These are phyloP conservation scores for Phytophthora uliginosa DNA, from an alignment of 352 stramenopile genomes.

Conservation along the genomic window DNA sequence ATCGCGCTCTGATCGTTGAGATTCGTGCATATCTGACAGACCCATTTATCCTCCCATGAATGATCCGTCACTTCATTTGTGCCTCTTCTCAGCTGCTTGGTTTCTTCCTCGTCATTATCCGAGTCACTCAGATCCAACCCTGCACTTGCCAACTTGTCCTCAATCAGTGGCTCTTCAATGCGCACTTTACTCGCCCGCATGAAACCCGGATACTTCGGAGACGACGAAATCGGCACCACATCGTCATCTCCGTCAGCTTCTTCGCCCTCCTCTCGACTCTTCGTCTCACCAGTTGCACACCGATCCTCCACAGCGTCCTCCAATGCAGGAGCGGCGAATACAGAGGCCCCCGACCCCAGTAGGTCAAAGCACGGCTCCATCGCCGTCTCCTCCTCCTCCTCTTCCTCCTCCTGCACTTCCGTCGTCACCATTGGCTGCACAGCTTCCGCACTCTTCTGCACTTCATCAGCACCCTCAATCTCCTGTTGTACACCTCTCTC, in stretches of 20 bases:
- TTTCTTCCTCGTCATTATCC: constrained; percentile 43
- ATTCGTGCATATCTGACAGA: constrained; percentile 42
- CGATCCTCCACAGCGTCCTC: constrained; percentile 5
- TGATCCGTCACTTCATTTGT: constrained; percentile 13
- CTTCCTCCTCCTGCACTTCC: constrained; percentile 9
- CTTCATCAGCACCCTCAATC: not conserved
- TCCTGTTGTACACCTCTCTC: not conserved
- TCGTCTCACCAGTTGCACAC: constrained; percentile 14
- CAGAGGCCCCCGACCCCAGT: constrained; percentile 34
- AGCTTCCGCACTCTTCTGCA: not conserved
- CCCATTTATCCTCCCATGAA: constrained; percentile 35
- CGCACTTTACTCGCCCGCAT: constrained; percentile 37
- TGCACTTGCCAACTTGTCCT: constrained; percentile 56
- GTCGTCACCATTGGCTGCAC: constrained; percentile 8
- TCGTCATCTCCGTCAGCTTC: constrained; percentile 15
- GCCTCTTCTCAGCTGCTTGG: constrained; percentile 11
- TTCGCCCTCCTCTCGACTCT: constrained; percentile 8
- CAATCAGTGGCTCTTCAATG: constrained; percentile 34
- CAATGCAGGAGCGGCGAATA: constrained; percentile 26
- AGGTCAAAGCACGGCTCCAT: constrained; percentile 62
- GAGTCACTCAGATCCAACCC: constrained; percentile 67
- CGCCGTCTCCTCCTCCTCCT: constrained; percentile 18
- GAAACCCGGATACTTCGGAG: constrained; percentile 23
- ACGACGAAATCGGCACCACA: constrained; percentile 4
- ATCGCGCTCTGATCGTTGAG: constrained; percentile 30